Base-by-base conservation (phyloP, 306 rosid species). In the Cucurbita argyrosperma region DNA sequence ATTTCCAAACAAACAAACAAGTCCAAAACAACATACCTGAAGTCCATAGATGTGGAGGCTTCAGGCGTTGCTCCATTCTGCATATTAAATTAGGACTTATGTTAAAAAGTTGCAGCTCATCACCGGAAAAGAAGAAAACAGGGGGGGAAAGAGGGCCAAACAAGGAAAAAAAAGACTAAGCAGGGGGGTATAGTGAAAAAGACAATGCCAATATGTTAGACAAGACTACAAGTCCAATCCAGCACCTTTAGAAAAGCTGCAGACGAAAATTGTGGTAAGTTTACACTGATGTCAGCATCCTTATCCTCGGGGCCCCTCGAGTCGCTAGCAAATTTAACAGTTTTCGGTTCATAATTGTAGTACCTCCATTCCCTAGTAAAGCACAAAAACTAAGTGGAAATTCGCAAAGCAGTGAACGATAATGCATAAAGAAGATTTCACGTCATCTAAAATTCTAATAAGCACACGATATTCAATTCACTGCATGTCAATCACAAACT, bases 241-340 rank as follows among this genome's bases (percentile, higher is more conserved):
- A 46, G 38, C 42, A 90, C 98, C 93, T 83, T 75, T 23, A 92
- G 90, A 84, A 91, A 85, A 8, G 85, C 35, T 3, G 89, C 97
- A 55, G 95, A 91, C 12, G 97, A 94, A 82, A 91, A 89, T 47
- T 87, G 96, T 30, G 83, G 87, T 60, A 91, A 82, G 30, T 71
- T 81, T 74, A 86, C 74, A 35, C 62, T 68, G 58, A 53, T 71
- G 38, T 74, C 54, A n/a, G 10, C 80, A 78, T 80, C 77, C 57
- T 80, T 78, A 71, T 72, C 80, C 75, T 82, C 83, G 13, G 78
- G 76, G 57, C 74, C 83, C 61, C 82, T 88, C 30, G 52, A 62
- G 52, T 78, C 80, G 30, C 80, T 46, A 49, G 84, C 79, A 76
- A 94, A 89, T 55, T 81, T 90, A 77, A 94, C 80, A 56, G 55